Conservation (phyloP, 2,329 filamentous ascomycete species). For the Ophiostoma ulmi region DNA sequence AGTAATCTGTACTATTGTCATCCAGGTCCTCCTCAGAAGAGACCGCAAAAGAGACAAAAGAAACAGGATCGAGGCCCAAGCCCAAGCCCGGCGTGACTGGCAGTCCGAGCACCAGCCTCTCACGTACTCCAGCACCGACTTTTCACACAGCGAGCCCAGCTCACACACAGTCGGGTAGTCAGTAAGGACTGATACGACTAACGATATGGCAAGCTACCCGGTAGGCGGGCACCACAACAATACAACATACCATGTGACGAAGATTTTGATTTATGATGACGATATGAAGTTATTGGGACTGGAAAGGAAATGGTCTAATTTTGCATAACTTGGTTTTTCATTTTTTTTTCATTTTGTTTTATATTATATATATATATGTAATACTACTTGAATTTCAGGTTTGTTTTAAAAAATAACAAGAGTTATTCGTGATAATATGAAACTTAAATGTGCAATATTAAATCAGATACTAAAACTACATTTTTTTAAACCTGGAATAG, state of each 20-base stretch:
- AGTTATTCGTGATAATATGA: too few relatives aligned
- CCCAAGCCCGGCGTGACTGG: not conserved
- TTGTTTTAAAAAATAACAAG: too few relatives aligned
- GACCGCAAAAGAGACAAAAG: constrained; percentile 25
- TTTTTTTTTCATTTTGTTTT: too few relatives aligned
- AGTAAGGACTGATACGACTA: not conserved
- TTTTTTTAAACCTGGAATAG: too few relatives aligned
- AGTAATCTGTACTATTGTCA: constrained; percentile 31
- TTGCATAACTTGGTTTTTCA: too few relatives aligned
- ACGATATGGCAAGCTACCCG: not conserved
- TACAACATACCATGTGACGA: not conserved
- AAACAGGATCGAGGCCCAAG: not conserved
- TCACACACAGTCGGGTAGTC: not conserved
- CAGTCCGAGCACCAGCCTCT: not conserved
- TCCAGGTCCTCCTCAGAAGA: constrained; percentile 33
- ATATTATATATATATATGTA: too few relatives aligned
- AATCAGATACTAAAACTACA: too few relatives aligned
- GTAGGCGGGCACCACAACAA: not conserved
- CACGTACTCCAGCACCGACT: not conserved
- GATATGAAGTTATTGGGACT: not conserved
- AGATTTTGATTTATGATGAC: not conserved
- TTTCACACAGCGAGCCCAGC: not conserved
- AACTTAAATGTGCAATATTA: too few relatives aligned
- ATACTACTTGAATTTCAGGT: too few relatives aligned
- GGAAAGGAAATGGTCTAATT: too few relatives aligned